phyloP scores from a whole-genome alignment of 116 monocot species.

The Zostera marina region DNA sequence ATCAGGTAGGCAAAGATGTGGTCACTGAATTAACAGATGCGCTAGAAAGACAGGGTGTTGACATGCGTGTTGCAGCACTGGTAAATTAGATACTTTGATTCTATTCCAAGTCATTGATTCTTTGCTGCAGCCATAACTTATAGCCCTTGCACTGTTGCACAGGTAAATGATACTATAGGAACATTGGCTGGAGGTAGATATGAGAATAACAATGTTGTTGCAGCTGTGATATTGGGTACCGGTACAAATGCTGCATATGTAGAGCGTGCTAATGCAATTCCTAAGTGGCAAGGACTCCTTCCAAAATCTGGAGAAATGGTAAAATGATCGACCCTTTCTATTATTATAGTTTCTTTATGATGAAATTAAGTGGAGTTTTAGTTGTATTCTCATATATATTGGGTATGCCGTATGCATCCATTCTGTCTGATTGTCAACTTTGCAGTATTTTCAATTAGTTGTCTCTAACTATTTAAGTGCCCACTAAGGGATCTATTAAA shows the following conservation, averaged over 20 bases:
- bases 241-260: constrained; percentile 86
- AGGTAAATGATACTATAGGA: constrained; percentile 74
- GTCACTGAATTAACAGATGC: constrained; percentile 45
- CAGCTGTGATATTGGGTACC: constrained; percentile 65
- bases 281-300: constrained; percentile 48
- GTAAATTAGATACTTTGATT: constrained; percentile 16
- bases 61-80: constrained; percentile 57
- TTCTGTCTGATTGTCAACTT: too few relatives aligned
- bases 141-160: not conserved
- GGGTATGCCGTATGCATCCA: too few relatives aligned
- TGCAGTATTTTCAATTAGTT: too few relatives aligned
- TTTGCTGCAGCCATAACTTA: not conserved
- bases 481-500: too few relatives aligned
- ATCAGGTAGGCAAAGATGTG: constrained; percentile 52
- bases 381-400: too few relatives aligned
- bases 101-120: not conserved
- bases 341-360: too few relatives aligned
- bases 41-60: constrained; percentile 48
- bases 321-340: constrained; percentile 1
- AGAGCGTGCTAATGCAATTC: constrained; percentile 41
- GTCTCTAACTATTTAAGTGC: too few relatives aligned
- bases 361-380: too few relatives aligned
- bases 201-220: constrained; percentile 43
- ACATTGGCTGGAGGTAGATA: constrained; percentile 74
- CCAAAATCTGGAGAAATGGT: constrained; percentile 76